Evolutionary conservation across 2,329 filamentous ascomycete species (phyloP).

Genomic region (Venturia aucupariae): DNA sequence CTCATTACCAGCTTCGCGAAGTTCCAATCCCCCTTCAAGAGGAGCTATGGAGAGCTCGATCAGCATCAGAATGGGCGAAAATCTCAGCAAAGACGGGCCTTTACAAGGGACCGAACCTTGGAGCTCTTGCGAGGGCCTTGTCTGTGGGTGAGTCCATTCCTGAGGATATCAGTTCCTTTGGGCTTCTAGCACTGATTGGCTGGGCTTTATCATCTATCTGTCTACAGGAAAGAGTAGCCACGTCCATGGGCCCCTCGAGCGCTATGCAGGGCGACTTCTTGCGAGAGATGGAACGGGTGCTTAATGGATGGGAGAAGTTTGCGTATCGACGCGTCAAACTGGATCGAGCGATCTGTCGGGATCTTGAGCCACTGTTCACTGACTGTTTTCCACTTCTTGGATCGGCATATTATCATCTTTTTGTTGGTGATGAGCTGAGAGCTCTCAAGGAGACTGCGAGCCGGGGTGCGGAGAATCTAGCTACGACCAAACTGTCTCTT

Average conservation of each 20-base stretch:
- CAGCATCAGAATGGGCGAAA: neutral
- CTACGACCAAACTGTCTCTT: neutral
- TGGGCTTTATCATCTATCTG: conserved; percentile 2
- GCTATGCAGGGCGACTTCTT: neutral
- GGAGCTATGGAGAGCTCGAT: neutral
- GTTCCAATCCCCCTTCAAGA: neutral
- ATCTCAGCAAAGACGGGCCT: neutral
- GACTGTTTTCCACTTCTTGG: conserved; percentile 2
- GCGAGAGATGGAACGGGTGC: conserved; percentile 1
- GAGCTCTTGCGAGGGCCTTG: neutral
- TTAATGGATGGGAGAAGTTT: neutral
- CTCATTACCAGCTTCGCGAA: neutral
- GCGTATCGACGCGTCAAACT: neutral
- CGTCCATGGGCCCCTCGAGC: neutral
- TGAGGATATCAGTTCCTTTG: neutral
- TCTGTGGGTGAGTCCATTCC: neutral
- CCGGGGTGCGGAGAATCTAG: neutral
- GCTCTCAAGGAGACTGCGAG: neutral
- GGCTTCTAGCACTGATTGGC: neutral
- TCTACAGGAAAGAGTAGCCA: neutral
- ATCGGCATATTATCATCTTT: conserved; percentile 4
- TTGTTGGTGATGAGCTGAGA: neutral
- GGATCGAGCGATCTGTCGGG: neutral
- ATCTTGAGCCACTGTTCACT: neutral
- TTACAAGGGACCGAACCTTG: neutral